phyloP scores from a whole-genome alignment of 1,284 basidiomycete species.

The Papiliotrema fonsecae region DNA sequence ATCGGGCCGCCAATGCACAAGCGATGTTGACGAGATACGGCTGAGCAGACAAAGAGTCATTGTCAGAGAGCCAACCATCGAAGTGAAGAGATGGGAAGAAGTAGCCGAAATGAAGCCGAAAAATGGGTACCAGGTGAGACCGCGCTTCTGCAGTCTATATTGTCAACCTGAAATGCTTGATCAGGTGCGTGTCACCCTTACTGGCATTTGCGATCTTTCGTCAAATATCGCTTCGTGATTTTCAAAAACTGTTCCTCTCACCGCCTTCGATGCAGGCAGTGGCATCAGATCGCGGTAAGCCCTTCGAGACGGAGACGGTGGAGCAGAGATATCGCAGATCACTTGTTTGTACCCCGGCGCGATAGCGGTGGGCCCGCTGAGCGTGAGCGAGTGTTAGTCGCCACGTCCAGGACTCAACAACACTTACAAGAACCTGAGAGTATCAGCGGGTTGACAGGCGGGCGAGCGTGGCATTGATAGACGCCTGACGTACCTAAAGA shows the following conservation, averaged over 20 bases:
- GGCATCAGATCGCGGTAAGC: no score
- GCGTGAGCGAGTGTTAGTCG: no score
- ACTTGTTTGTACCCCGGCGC: conserved; percentile 19
- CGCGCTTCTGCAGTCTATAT: background rate
- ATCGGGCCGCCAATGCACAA: conserved; percentile 17
- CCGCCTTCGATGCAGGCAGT: no score
- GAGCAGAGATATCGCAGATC: conserved; percentile 11
- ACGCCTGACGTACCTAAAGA: no score
- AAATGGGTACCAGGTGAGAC: conserved; percentile 14
- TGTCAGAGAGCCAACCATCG: no score
- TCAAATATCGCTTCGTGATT: background rate
- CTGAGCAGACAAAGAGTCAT: background rate
- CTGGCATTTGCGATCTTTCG: background rate
- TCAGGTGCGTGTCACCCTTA: background rate
- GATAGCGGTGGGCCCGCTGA: conserved; percentile 18
- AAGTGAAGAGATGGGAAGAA: conserved; percentile 14
- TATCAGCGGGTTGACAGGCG: no score
- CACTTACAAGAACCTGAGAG: no score
- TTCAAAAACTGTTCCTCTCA: background rate
- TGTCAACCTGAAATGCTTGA: no score
- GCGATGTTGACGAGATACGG: conserved; percentile 15
- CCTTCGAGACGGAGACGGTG: conserved; percentile 6
- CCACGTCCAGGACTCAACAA: no score
- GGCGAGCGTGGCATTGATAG: no score
- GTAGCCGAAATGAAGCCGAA: conserved; percentile 16